phyloP scores from a whole-genome alignment of 306 rosid species.

The Quercus alba region DNA sequence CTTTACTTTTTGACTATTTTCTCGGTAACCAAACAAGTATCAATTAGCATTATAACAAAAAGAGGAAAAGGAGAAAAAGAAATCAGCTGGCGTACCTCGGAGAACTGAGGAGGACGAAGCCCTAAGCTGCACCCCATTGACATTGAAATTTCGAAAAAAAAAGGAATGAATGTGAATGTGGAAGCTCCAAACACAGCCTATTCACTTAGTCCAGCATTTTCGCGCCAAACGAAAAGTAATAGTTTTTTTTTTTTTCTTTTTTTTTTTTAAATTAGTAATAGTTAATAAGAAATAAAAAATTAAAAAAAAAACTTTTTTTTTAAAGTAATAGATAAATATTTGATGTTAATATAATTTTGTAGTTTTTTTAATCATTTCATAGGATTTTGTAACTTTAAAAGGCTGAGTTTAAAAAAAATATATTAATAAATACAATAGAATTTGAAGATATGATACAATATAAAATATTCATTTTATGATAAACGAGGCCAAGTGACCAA shows the following conservation, averaged over 20 bases:
- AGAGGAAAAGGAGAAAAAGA: not conserved
- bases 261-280: no score
- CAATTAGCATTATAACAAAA: not conserved
- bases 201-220: not conserved
- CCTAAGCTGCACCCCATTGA: conserved; percentile 26
- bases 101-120: conserved; percentile 61
- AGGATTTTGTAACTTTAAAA: no score
- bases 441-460: no score
- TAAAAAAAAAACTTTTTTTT: accelerated
- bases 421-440: no score
- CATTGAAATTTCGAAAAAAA: not conserved
- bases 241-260: no score
- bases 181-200: not conserved
- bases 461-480: no score
- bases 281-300: no score
- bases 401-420: no score
- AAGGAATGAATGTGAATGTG: not conserved
- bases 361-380: no score
- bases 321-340: no score
- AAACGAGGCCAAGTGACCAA: no score
- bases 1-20: not conserved
- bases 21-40: not conserved
- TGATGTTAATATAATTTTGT: no score
- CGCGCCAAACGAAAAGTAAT: not conserved
- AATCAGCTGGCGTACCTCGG: conserved; percentile 35